Evolutionary conservation across 2,329 filamentous ascomycete genomes (phyloP), one percentile per base, ranked within the genome.

Genomic region (Fusarium sp.): DNA sequence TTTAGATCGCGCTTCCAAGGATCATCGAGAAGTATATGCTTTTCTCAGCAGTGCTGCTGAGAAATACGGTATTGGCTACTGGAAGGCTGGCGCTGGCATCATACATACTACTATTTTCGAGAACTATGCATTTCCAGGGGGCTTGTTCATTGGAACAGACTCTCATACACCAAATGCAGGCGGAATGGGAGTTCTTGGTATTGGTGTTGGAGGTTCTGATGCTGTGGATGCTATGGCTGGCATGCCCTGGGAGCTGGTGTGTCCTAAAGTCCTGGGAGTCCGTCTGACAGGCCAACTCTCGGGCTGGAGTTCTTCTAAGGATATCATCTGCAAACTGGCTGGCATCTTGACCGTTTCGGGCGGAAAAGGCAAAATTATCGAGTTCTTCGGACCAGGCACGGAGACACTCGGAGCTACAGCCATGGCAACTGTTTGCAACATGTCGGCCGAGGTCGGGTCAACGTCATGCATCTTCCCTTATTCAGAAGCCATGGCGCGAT

Each of bases 221-320:
- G 70, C 82, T 80, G 71, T 87, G 79, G 86, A 84, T 78, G 16
- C 74, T 82, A 72, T 76, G 70, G 67, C 65, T 74, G 51, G 66
- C 64, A 13, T 81, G 73, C 77, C 78, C 5, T 80, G 78, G 78
- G 80, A 81, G 34, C 63, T 80, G 6, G 70, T 72, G 1, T 91
- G 93, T 24, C 94, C 96, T 40, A 99, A 98, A 85, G 96, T 99
- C 78, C 88, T 99, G 55, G 99, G 99, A 76, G 85, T 99, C 62
- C 88, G 92, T 73, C 87, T 99, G 34, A 95, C 94, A 25, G 96
- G 96, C 40, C 88, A 91, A 1, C 22, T 60, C 1, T 46, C 25
- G 0, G 41, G 51, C 4, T 60, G 58, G 58, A 22, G 32, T 3
- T 58, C 46, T 15, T 54, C 52, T 16, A 60, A 60, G 32, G 79